Base-by-base conservation (phyloP, 192 early-diverging fungal genomes). In the Coemansia sp. region DNA sequence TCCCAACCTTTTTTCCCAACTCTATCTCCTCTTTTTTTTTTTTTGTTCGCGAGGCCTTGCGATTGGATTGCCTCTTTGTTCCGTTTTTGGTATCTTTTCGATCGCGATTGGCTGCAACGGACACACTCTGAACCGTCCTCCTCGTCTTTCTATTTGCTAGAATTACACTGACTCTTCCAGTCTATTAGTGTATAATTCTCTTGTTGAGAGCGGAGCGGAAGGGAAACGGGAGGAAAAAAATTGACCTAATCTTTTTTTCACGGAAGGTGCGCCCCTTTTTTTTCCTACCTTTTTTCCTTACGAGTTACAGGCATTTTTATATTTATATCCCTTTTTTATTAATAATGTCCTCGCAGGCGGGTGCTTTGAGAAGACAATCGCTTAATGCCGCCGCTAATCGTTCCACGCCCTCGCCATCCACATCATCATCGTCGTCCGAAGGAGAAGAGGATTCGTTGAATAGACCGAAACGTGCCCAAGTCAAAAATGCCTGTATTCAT, bases 401-500 rank as follows among this genome's bases (percentile, higher is more conserved):
- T 9, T 24, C 50, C 11, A 29, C 50, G 29, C 19, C 19, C 9
- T 29, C 50, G 24, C 69, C 44, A 31, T 45, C 69, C 27, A 59
- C 62, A 39, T 63, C 62, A n/a, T 50, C 50, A 2, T 39, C 37
- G 40, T 41, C 40, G 40, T 41, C 40, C 10, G 37, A 66, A 16
- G 16, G 29, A 53, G 34, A 7, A 35, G 35, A 16, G 27, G 59
- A 36, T 29, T 31, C 50, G 24, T 17, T 62, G 34, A 63, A 19
- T 27, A 63, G 77, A 4, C 19, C 70, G 11, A 93, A 92, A 62
- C 86, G 93, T 62, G 85, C 87, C 36, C 94, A 95, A 71, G 94
- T 95, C 48, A 95, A 95, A 67, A 95, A 93, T 72, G 94, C 94
- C 9, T 95, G 94, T 85, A 68, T 91, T 36, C 92, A 95, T 64